Conservation (phyloP, 2,329 filamentous ascomycete genomes). For the Aciculosporium take region DNA sequence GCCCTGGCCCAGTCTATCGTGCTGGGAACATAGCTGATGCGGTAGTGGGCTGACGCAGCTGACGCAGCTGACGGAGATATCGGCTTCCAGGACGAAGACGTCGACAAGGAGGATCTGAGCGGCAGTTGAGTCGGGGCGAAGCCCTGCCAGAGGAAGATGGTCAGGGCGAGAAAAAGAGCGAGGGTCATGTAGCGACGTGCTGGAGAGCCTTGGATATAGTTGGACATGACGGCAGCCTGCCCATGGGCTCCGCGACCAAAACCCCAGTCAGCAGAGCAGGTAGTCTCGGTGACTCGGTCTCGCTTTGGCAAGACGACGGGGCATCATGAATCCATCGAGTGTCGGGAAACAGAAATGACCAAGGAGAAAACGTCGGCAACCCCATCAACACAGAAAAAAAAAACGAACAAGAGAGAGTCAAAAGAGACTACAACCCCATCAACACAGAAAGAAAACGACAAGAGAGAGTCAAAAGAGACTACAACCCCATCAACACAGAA, state of each 20-base stretch:
- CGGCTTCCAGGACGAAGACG: too few relatives aligned
- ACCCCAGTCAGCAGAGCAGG: not conserved
- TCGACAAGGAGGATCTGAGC: slow-evolving; percentile 6
- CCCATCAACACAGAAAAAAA: too few relatives aligned
- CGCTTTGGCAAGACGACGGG: too few relatives aligned
- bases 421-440: too few relatives aligned
- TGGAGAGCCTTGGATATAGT: slow-evolving; percentile 17
- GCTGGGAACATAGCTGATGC: slow-evolving; percentile 20
- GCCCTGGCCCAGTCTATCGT: slow-evolving; percentile 25
- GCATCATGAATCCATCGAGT: too few relatives aligned
- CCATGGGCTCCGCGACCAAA: not conserved
- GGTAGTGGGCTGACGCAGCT: slow-evolving; percentile 10
- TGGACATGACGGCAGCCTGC: slow-evolving; percentile 14
- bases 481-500: too few relatives aligned
- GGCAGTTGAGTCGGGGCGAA: slow-evolving; percentile 9
- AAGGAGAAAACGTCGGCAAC: too few relatives aligned
- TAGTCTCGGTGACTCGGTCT: too few relatives aligned
- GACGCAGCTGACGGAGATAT: not conserved
- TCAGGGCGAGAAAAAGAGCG: slow-evolving; percentile 14
- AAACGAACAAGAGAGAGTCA: too few relatives aligned
- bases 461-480: too few relatives aligned
- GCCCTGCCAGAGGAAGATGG: slow-evolving; percentile 15
- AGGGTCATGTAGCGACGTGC: slow-evolving; percentile 20
- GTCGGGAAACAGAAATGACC: too few relatives aligned
- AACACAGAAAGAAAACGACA: too few relatives aligned